A percentile compares a stretch with the other conserved stretches of the same genome.
phyloP scores from a whole-genome alignment of 2,329 filamentous ascomycete genomes.

The Fusarium bactridioides region DNA sequence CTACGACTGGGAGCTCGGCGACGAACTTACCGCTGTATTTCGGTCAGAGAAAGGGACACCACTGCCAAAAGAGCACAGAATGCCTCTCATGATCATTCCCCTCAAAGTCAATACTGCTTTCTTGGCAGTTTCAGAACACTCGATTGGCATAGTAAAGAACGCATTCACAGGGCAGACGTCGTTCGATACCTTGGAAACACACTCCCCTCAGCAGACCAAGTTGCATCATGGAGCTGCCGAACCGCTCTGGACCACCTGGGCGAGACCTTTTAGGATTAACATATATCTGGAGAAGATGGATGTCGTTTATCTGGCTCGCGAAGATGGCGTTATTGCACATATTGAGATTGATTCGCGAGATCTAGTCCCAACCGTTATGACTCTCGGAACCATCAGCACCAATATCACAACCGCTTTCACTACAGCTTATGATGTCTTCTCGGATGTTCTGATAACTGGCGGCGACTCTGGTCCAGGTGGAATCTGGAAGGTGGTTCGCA shows the following conservation, averaged over 20 bases:
- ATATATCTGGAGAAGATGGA: constrained; percentile 72
- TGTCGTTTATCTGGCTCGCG: constrained; percentile 83
- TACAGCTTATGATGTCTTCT: constrained; percentile 70
- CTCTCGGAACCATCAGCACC: constrained; percentile 71
- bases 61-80: constrained; percentile 59
- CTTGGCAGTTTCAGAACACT: constrained; percentile 68
- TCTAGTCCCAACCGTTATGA: constrained; percentile 61
- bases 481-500: constrained; percentile 70
- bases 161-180: constrained; percentile 60
- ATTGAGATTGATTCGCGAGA: constrained; percentile 70
- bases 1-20: constrained; percentile 68
- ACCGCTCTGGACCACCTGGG: constrained; percentile 86
- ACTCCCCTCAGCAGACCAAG: constrained; percentile 50
- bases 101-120: constrained; percentile 76
- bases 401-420: constrained; percentile 86
- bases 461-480: constrained; percentile 82
- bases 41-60: constrained; percentile 57
- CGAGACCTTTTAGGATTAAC: constrained; percentile 74
- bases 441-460: constrained; percentile 81
- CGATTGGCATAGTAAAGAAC: constrained; percentile 64
- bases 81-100: constrained; percentile 77
- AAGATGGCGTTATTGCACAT: constrained; percentile 83
- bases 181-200: constrained; percentile 56
- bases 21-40: constrained; percentile 56
- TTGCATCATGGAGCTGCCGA: constrained; percentile 56